Evolutionary conservation across 495 filamentous ascomycete species (phyloP), one percentile per base, ranked within the genome.

Genomic region (Neurospora tetrasperma): DNA sequence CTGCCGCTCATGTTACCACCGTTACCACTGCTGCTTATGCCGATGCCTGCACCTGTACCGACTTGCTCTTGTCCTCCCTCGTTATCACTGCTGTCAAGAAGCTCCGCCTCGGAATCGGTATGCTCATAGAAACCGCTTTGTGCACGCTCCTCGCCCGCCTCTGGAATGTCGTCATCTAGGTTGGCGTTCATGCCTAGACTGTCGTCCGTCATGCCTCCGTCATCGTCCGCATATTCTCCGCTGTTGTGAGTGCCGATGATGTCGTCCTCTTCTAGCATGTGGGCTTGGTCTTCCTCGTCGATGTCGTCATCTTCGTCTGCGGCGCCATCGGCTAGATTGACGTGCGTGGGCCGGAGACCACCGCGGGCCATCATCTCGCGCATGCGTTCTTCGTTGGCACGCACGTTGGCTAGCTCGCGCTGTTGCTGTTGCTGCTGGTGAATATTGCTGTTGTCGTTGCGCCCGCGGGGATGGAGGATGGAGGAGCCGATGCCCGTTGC

Each of bases 101-200:
- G 80, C 72, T 90, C 89, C n/a, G 86, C 87, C 75, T 95, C 93
- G 8, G 92, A 93, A 81, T 97, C 93, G 27, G 93, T 97, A 76
- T 97, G 93, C 81, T 92, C 88, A 76, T 92, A 92, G 73, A 87
- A 86, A 6, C 86, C 88, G 66, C 80, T 62, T 66, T 35, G 54
- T 23, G 27, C 54, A 66, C 18, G 27, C 54, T 66, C 54, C 44
- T 75, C 80, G 69, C 85, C 86, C 18, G 89, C 90, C 74, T 91
- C 89, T 40, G 90, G 90, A 38, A 92, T 86, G 74, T 90, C 88
- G 44, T 89, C 89, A 78, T 92, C 90, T 6, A 92, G 82, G 78
- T 92, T 84, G 6, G 80, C 85, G 69, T 84, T 86, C 84, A 89
- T 88, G 71, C 83, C 86, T 80, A 88, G 81, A 66, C 83, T 84